A percentile compares a stretch with the other conserved stretches of the same genome.
Conservation (phyloP, 2,329 filamentous ascomycete genomes). For the Paraconiothyrium brasiliense region DNA sequence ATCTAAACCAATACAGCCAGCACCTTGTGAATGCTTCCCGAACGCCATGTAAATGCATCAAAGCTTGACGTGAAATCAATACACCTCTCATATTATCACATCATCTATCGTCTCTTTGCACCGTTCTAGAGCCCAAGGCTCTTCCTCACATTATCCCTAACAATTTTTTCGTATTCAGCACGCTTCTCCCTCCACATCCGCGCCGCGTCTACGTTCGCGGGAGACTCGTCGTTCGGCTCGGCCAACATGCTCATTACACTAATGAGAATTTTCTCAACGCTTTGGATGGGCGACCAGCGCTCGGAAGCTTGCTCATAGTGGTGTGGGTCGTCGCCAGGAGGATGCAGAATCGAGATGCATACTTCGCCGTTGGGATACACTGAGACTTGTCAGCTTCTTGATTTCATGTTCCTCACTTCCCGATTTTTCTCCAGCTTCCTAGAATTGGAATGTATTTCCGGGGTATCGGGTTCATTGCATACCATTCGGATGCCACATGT, state of each 20-base stretch:
- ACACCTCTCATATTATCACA: background rate
- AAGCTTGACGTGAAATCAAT: background rate
- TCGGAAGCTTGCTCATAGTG: slow-evolving; percentile 92
- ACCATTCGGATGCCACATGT: slow-evolving; percentile 94
- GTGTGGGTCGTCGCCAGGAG: slow-evolving; percentile 91
- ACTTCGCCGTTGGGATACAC: slow-evolving; percentile 87
- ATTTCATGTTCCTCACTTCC: background rate
- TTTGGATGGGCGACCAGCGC: slow-evolving; percentile 94
- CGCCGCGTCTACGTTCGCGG: slow-evolving; percentile 94
- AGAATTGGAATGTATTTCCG: background rate
- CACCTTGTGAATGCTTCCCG: too few species aligned
- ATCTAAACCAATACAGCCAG: background rate
- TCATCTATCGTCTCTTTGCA: background rate
- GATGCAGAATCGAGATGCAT: slow-evolving; percentile 97
- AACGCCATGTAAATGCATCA: background rate
- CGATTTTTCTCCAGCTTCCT: background rate
- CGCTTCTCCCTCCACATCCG: slow-evolving; percentile 84
- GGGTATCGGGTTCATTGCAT: slow-evolving; percentile 34
- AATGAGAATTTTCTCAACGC: slow-evolving; percentile 90
- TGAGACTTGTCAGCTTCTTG: slow-evolving; percentile 35
- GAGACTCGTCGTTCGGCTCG: slow-evolving; percentile 93
- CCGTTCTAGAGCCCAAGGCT: slow-evolving; percentile 45
- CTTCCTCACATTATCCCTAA: slow-evolving; percentile 64
- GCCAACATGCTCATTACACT: slow-evolving; percentile 92
- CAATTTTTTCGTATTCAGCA: slow-evolving; percentile 79